A percentile compares a stretch with the other conserved stretches of the same genome.
phyloP scores from a whole-genome alignment of 768 basidiomycete genomes.

The Solioccasus polychromus region DNA sequence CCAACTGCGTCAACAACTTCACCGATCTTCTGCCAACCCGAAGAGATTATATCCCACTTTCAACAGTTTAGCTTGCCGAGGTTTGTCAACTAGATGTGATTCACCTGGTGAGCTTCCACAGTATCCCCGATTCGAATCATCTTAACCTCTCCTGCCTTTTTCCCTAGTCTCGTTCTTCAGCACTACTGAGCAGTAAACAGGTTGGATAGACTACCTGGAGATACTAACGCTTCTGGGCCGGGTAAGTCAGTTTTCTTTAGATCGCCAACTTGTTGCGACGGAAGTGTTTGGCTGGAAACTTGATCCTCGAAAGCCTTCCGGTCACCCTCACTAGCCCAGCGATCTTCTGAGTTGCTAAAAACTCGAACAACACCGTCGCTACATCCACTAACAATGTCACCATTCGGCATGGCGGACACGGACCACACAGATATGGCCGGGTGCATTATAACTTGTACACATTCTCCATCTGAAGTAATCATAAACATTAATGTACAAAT shows the following conservation, averaged over 20 bases:
- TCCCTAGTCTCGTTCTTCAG: conserved; percentile 49
- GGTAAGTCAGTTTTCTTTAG: conserved; percentile 90
- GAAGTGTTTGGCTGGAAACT: conserved; percentile 75
- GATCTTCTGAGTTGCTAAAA: conserved; percentile 71
- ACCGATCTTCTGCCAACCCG: conserved; percentile 89
- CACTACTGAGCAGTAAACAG: background rate
- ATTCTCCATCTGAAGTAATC: conserved; percentile 68
- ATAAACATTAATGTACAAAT: conserved; percentile 1
- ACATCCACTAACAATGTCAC: conserved; percentile 88
- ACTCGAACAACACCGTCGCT: conserved; percentile 88
- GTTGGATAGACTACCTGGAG: conserved; percentile 52
- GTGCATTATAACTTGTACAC: conserved; percentile 84
- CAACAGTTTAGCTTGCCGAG: background rate
- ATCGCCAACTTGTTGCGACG: conserved; percentile 87
- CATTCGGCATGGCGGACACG: conserved; percentile 81
- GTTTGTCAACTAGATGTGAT: conserved; percentile 10
- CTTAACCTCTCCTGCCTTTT: conserved; percentile 88
- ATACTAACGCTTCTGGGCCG: conserved; percentile 72
- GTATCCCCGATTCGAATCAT: conserved; percentile 79
- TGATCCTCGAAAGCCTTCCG: conserved; percentile 69
- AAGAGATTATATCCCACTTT: conserved; percentile 75
- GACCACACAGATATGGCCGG: conserved; percentile 98
- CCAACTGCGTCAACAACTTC: conserved; percentile 96
- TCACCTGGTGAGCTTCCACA: conserved; percentile 90
- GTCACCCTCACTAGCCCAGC: conserved; percentile 67